Base-by-base conservation (phyloP, 129 eudicot genomes). In the Saussurea involucrata region DNA sequence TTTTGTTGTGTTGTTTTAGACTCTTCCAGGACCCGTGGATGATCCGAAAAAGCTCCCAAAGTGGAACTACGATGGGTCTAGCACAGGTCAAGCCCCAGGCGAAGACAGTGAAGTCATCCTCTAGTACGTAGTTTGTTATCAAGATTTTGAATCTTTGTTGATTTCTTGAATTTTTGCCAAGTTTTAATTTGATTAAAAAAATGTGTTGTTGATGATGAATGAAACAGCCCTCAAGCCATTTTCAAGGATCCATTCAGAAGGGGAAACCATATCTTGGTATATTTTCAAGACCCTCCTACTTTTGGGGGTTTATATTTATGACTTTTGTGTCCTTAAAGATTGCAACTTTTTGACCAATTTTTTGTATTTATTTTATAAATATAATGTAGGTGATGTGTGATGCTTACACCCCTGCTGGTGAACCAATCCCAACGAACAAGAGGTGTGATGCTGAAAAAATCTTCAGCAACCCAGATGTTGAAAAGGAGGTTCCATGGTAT, bases 1-100 rank as follows among this genome's bases (percentile, higher is more conserved):
- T 33, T 25, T 22, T 44, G 17, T 71, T 44, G 33, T 71, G 2
- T 40, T 18, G 6, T 69, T 40, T 40, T 77, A 93, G 98, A 93
- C 98, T 55, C 87, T 93, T 63, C 24, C 92, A 17, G 88, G 88
- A 65, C 91, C 97, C 6, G 90, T 83, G 25, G 49, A 40, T 44
- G 90, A 90, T 61, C 97, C 95, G 8, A 72, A 80, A 21, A 85
- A 90, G 89, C 98, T 93, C 0, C 98, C 98, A 0, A 90, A 90
- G 36, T 93, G 98, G 98, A 93, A 93, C 46, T 93, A 85, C 53
- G 98, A 93, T 75, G 98, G 98, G 0, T 90, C 96, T 6, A 88
- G 95, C 83, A 93, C 98, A 8, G 96, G 96, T 31, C 98, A 93
- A 79, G 98, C 98, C 13, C 95, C 97, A 5, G 98, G 98, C 6